A percentile compares a stretch with the other conserved stretches of the same genome.
Conservation (phyloP, 2,329 filamentous ascomycete genomes). For the Aspergillus thermomutatus region DNA sequence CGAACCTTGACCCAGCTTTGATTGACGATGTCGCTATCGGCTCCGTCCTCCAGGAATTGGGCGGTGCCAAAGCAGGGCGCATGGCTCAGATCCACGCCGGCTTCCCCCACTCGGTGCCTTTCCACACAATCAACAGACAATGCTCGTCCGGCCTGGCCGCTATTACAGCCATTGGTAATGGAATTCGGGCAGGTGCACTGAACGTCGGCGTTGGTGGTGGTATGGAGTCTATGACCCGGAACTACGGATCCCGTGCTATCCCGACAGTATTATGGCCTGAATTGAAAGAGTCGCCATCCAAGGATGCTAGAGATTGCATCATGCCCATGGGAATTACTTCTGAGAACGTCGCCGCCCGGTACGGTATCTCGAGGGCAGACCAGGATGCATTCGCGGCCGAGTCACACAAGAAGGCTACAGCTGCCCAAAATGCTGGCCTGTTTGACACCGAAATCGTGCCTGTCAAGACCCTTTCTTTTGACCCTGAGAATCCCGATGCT, state of each 20-base stretch:
- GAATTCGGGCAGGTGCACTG: conserved; percentile 72
- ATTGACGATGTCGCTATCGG: conserved; percentile 83
- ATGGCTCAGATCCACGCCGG: conserved; percentile 88
- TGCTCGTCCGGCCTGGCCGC: conserved; percentile 76
- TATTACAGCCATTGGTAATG: conserved; percentile 69
- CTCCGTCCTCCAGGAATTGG: conserved; percentile 85
- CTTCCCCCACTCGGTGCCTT: conserved; percentile 66
- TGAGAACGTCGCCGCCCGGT: conserved; percentile 81
- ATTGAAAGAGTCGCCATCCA: conserved; percentile 59
- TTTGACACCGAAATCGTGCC: conserved; percentile 80
- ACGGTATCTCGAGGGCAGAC: conserved; percentile 68
- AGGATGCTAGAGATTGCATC: conserved; percentile 78
- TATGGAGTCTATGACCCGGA: conserved; percentile 95
- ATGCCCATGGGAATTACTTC: conserved; percentile 92
- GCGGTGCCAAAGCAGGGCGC: conserved; percentile 83
- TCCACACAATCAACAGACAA: conserved; percentile 86
- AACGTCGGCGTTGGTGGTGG: conserved; percentile 76
- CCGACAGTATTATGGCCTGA: conserved; percentile 76
- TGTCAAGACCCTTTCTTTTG: conserved; percentile 67
- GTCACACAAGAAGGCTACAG: conserved; percentile 69
- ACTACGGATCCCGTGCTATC: conserved; percentile 83
- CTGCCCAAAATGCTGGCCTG: conserved; percentile 64
- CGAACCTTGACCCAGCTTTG: conserved; percentile 64
- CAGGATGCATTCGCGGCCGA: conserved; percentile 79
- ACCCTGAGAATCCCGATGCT: conserved; percentile 60